A percentile compares a stretch with the other conserved stretches of the same genome.
phyloP scores from a whole-genome alignment of 1,284 basidiomycete genomes.

The Ganoderma lingzhi region DNA sequence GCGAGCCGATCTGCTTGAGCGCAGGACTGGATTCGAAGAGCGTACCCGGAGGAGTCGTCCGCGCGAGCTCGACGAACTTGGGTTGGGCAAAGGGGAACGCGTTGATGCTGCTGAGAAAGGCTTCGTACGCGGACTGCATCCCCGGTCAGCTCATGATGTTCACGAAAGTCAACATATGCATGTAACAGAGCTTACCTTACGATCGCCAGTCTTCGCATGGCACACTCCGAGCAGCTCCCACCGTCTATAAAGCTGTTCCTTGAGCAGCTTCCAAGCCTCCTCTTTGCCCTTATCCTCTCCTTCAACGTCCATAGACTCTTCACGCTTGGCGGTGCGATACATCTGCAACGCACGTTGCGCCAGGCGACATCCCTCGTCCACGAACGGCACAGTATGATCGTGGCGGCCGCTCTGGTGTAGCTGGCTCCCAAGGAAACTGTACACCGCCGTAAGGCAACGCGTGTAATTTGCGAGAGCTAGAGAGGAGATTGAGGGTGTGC shows the following conservation, averaged over 20 bases:
- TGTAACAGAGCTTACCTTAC: conserved; percentile 56
- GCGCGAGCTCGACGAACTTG: conserved; percentile 44
- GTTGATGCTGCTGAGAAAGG: conserved; percentile 60
- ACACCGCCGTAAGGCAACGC: conserved; percentile 73
- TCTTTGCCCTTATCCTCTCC: conserved; percentile 44
- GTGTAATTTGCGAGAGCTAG: conserved; percentile 54
- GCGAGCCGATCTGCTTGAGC: conserved; percentile 60
- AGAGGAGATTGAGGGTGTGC: neutral
- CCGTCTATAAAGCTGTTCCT: conserved; percentile 69
- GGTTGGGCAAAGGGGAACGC: conserved; percentile 59
- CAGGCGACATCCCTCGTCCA: conserved; percentile 64
- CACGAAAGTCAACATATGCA: neutral
- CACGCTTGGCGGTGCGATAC: conserved; percentile 18
- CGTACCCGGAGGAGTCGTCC: conserved; percentile 38
- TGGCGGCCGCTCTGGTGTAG: conserved; percentile 68
- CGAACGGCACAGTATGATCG: conserved; percentile 70
- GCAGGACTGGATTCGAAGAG: conserved; percentile 50
- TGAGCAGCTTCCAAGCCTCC: conserved; percentile 65
- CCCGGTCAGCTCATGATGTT: conserved; percentile 4
- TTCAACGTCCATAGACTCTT: conserved; percentile 29
- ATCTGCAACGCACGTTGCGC: conserved; percentile 54
- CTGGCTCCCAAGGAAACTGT: conserved; percentile 68
- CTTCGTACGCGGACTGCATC: conserved; percentile 64
- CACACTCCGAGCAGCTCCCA: conserved; percentile 86
- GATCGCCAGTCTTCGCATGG: conserved; percentile 75